phyloP scores from a whole-genome alignment of 345 rosid species.

The Gossypium herbaceum region DNA sequence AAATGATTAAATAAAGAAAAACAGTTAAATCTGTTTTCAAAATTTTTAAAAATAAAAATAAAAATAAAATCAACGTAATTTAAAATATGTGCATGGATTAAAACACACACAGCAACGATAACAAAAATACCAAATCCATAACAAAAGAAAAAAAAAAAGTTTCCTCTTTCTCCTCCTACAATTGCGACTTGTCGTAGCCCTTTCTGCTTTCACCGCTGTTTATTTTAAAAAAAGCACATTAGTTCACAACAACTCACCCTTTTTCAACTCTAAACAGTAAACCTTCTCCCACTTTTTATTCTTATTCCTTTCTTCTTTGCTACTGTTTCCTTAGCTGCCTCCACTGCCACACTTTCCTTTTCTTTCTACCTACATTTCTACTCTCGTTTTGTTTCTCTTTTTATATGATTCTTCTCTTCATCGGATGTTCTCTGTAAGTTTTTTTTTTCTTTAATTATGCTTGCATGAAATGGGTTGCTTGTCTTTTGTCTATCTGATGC shows the following conservation, averaged over 20 bases:
- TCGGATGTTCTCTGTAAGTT: neutral
- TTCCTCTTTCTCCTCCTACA: neutral
- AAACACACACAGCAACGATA: too few species aligned
- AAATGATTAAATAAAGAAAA: too few species aligned
- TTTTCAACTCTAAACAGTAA: neutral
- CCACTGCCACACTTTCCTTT: neutral
- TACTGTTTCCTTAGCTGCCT: neutral
- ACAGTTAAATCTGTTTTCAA: too few species aligned
- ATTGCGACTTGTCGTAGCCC: neutral
- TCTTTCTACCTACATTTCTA: neutral
- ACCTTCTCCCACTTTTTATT: neutral
- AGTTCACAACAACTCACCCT: neutral
- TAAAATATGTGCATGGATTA: too few species aligned
- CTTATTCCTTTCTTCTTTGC: neutral
- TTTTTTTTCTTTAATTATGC: neutral
- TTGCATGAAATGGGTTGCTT: slow-evolving; percentile 17
- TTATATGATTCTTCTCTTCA: slow-evolving; percentile 8
- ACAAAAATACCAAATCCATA: neutral
- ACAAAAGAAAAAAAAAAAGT: neutral
- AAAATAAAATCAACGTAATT: too few species aligned
- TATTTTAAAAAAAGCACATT: neutral
- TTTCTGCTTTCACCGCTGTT: neutral
- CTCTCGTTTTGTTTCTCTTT: neutral
- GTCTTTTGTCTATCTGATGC: slow-evolving; percentile 12
- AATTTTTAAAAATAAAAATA: too few species aligned